These are phyloP conservation scores for Macroventuria anomochaeta DNA, from an alignment of 2,329 filamentous ascomycete genomes.

Conservation along the genomic window DNA sequence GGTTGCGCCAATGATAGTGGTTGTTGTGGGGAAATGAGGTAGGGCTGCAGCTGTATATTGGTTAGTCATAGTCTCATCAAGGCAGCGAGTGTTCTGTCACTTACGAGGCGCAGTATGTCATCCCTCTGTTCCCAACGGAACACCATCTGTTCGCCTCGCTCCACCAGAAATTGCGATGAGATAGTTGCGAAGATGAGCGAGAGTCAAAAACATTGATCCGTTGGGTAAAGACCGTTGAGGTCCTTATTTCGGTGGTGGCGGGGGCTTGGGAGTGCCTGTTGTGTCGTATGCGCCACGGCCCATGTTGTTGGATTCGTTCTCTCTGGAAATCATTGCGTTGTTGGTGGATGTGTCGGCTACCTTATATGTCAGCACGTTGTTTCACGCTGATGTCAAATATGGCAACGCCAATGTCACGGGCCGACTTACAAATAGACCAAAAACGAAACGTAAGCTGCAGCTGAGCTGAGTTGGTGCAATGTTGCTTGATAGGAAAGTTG, in stretches of 20 bases:
- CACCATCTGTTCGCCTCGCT: slow-evolving; percentile 20
- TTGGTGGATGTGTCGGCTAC: slow-evolving; percentile 30
- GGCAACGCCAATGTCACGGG: slow-evolving; percentile 16
- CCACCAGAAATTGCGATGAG: slow-evolving; percentile 7
- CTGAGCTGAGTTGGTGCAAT: slow-evolving; percentile 31
- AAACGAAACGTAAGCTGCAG: slow-evolving; percentile 28
- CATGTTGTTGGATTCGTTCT: slow-evolving; percentile 54
- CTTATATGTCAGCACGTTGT: slow-evolving; percentile 43
- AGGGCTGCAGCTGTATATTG: slow-evolving; percentile 38
- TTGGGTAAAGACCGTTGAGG: background rate
- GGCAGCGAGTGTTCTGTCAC: slow-evolving; percentile 36
- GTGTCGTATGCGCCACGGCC: slow-evolving; percentile 58
- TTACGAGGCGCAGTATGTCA: slow-evolving; percentile 43
- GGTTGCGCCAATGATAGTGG: slow-evolving; percentile 21
- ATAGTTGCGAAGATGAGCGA: slow-evolving; percentile 4
- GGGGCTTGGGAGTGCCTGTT: slow-evolving; percentile 56
- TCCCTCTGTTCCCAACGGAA: slow-evolving; percentile 44
- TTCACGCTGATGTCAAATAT: slow-evolving; percentile 23
- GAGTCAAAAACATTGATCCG: slow-evolving; percentile 8
- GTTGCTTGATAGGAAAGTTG: slow-evolving; percentile 13
- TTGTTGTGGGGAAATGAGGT: slow-evolving; percentile 24
- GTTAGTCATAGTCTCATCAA: slow-evolving; percentile 40
- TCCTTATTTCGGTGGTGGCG: slow-evolving; percentile 50
- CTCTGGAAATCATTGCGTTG: slow-evolving; percentile 51
- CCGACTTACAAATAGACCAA: slow-evolving; percentile 29